Evolutionary conservation across 78 protist species (phyloP).

Genomic region (Dictyostelium brefeldianum): DNA sequence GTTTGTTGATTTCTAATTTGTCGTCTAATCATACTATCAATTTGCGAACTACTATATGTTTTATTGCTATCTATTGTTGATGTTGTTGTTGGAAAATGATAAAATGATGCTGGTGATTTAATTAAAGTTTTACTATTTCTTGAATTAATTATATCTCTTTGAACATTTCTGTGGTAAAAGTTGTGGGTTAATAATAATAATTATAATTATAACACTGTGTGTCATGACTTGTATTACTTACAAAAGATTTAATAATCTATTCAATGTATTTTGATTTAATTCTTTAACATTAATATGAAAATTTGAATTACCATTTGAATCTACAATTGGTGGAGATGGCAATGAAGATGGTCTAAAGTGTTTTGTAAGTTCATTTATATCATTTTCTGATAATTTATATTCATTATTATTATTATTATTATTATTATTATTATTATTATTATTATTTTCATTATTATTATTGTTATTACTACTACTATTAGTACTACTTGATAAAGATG

Average conservation of each 20-base stretch:
- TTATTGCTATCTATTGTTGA: neutral
- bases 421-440: neutral
- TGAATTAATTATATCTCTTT: neutral
- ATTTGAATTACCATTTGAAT: neutral
- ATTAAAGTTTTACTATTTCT: neutral
- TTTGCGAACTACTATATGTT: neutral
- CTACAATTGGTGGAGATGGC: neutral
- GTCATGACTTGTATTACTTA: too few species aligned
- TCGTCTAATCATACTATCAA: too few species aligned
- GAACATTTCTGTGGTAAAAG: neutral
- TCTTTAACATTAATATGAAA: neutral
- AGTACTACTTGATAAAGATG: neutral
- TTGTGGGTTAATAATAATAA: too few species aligned
- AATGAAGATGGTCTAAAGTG: neutral
- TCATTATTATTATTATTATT: neutral
- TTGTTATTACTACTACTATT: neutral
- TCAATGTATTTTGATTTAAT: slow-evolving; percentile 3
- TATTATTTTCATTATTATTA: neutral
- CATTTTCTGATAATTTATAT: neutral
- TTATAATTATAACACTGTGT: too few species aligned
- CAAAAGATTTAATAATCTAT: neutral
- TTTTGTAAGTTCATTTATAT: neutral
- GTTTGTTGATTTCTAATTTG: neutral
- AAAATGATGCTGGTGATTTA: slow-evolving; percentile 1
- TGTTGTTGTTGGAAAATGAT: neutral